Percentiles rank a stretch among this genome's conserved stretches.
Conservation (phyloP, 306 rosid genomes). For the Glycyrrhiza uralensis region DNA sequence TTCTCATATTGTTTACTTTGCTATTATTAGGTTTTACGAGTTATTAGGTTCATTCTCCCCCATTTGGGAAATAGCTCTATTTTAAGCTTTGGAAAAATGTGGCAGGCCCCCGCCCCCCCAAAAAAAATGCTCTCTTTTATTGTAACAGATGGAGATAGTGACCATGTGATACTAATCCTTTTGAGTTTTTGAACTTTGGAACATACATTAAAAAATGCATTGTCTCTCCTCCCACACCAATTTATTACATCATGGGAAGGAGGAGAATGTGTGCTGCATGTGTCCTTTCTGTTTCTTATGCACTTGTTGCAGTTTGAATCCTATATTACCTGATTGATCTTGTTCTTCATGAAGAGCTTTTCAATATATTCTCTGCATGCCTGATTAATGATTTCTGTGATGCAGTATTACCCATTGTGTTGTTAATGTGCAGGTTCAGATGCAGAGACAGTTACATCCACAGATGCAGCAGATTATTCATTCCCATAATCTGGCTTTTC, state of each 20-base stretch:
- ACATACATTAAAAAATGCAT: background rate
- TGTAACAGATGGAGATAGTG: background rate
- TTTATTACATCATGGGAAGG: conserved; percentile 1
- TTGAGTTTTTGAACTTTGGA: background rate
- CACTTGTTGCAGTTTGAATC: background rate
- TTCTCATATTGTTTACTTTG: background rate
- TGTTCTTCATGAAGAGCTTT: background rate
- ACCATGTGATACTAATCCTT: background rate
- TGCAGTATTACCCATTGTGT: conserved; percentile 7
- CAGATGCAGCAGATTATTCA: conserved; percentile 72
- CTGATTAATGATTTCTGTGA: conserved; percentile 4
- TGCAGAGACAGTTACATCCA: conserved; percentile 66
- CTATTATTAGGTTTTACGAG: background rate
- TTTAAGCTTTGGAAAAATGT: background rate
- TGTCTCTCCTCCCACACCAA: background rate
- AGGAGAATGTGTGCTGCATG: background rate
- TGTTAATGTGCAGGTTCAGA: conserved; percentile 45
- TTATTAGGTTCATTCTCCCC: background rate
- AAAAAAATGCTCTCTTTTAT: background rate
- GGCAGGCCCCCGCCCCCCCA: background rate
- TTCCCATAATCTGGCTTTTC: conserved; percentile 47
- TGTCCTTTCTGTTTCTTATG: background rate
- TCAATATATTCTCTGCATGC: conserved; percentile 1
- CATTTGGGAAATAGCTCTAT: background rate
- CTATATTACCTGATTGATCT: background rate